phyloP scores from a whole-genome alignment of 768 basidiomycete genomes.

The Cantharellus cinnabarinus region DNA sequence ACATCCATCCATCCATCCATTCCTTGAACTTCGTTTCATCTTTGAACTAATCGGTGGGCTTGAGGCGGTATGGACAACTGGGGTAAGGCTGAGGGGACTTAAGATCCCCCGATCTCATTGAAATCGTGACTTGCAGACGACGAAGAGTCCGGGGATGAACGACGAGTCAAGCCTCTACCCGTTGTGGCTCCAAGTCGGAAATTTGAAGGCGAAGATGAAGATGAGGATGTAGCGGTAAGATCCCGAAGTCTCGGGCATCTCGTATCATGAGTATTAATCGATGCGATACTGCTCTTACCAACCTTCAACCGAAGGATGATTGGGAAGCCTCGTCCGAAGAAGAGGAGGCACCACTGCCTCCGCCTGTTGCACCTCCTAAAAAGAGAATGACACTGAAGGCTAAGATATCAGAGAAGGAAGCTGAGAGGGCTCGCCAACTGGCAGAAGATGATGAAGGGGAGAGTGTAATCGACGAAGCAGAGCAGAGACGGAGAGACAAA shows the following conservation, averaged over 20 bases:
- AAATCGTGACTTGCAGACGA: neutral
- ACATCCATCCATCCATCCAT: too few relatives aligned
- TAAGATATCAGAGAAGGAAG: slow-evolving; percentile 85
- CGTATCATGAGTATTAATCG: neutral
- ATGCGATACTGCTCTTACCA: neutral
- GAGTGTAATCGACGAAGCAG: slow-evolving; percentile 48
- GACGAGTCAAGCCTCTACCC: slow-evolving; percentile 12
- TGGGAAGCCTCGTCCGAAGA: slow-evolving; percentile 79
- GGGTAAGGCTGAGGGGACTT: neutral
- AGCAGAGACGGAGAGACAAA: slow-evolving; percentile 54
- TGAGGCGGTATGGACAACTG: neutral
- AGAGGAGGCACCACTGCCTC: slow-evolving; percentile 32
- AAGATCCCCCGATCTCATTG: neutral
- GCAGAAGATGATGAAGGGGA: slow-evolving; percentile 41
- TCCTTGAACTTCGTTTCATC: too few relatives aligned
- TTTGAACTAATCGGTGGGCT: neutral
- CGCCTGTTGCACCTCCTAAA: slow-evolving; percentile 47
- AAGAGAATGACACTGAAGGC: slow-evolving; percentile 86
- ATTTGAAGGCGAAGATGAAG: slow-evolving; percentile 88
- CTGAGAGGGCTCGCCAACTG: slow-evolving; percentile 34
- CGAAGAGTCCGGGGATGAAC: slow-evolving; percentile 23
- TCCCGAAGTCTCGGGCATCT: neutral
- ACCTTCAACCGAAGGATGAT: slow-evolving; percentile 44
- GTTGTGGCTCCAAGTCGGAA: slow-evolving; percentile 28
- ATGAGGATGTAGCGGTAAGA: slow-evolving; percentile 62